Base-by-base conservation (phyloP, 495 filamentous ascomycete species). In the Aspergillus hancockii region DNA sequence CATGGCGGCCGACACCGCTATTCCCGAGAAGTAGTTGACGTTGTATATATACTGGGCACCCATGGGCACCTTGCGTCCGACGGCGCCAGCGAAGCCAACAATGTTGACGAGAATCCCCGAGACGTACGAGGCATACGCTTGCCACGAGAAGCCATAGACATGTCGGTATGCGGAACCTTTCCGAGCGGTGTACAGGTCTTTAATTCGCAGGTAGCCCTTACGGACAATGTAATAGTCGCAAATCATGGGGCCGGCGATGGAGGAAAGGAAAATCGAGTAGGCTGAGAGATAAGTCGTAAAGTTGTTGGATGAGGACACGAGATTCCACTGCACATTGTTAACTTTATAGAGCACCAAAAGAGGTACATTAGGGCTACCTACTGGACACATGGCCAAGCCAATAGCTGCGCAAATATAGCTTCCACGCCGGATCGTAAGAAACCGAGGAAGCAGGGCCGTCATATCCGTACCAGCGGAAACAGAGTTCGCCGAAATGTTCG, bases 251-350 rank as follows among this genome's bases (percentile, higher is more conserved):
- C 92, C 93, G 14, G 91, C 93, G 64, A 97, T 94, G 38, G 90
- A 90, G 49, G 89, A 93, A 23, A 97, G 85, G 76, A 97, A 97
- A 59, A 97, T 90, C n/a, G 90, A 92, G 77, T 97, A 97, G 23
- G 93, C 89, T 13, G 90, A 93, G 6, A 97, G 86, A 65, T 97
- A 97, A 46, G 90, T 93, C n/a, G 89, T 93, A 79, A 97, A 97
- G 69, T 89, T 85, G 75, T 95, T 96, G n/a, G 84, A 82, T 8
- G 79, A 74, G 0, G 82, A 85, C 21, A 95, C 84, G 0, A 97
- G 80, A 59, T 89, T 90, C 87, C 91, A 96, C 74, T 81, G 49
- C 30, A 52, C 40, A 1, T 36, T 18, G 47, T 18, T 19, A 47
- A 49, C 28, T 14, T 22, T 28, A 30, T 3, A 1, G 36, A 55